Percentiles rank a stretch among this genome's conserved stretches.
phyloP scores from a whole-genome alignment of 257 asterid genomes.

The Handroanthus guayacan region DNA sequence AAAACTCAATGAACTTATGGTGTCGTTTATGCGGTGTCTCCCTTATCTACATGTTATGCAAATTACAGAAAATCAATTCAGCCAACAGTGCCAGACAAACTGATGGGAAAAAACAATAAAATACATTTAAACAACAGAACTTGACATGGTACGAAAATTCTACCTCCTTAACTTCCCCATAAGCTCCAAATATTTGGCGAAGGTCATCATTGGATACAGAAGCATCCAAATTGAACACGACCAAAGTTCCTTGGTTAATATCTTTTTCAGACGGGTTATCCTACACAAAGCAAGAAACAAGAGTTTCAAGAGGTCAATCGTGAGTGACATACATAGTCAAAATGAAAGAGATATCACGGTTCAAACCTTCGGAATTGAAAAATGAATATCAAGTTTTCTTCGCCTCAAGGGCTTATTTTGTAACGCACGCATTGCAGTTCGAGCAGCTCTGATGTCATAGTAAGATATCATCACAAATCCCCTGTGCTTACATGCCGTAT shows the following conservation, averaged over 20 bases:
- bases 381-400: constrained; percentile 95
- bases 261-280: constrained; percentile 98
- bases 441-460: constrained; percentile 98
- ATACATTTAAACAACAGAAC: neutral
- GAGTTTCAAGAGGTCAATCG: constrained; percentile 12
- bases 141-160: constrained; percentile 15
- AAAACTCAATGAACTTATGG: constrained; percentile 96
- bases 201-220: constrained; percentile 95
- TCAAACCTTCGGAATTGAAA: constrained; percentile 93
- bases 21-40: constrained; percentile 95
- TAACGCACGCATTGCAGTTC: constrained; percentile 84
- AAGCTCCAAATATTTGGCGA: constrained; percentile 90
- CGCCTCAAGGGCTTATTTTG: constrained; percentile 92
- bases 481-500: constrained; percentile 96
- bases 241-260: constrained; percentile 94
- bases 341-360: neutral
- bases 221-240: constrained; percentile 93
- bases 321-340: neutral
- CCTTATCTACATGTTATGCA: constrained; percentile 67
- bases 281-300: constrained; percentile 50
- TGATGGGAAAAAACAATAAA: constrained; percentile 7
- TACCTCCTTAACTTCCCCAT: constrained; percentile 99
- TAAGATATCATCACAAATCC: constrained; percentile 99
- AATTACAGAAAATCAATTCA: constrained; percentile 36
- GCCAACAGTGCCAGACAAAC: constrained; percentile 12